Percentiles rank a stretch among this genome's conserved stretches.
These are phyloP conservation scores for Scedosporium boydii DNA, from an alignment of 2,329 filamentous ascomycete species.

Conservation along the genomic window DNA sequence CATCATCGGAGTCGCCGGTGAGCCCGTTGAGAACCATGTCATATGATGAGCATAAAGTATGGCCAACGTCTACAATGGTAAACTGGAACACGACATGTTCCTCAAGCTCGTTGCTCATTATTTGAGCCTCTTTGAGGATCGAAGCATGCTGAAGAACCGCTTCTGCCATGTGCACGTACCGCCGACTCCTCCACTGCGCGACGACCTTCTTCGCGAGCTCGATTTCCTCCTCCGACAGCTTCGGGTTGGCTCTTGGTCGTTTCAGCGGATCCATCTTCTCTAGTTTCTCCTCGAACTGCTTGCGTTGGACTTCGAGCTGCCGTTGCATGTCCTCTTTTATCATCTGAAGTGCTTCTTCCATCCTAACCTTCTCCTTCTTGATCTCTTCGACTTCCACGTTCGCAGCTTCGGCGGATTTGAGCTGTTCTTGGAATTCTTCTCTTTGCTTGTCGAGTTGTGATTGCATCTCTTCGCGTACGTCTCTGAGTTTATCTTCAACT, in stretches of 20 bases:
- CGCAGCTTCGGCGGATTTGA: constrained; percentile 65
- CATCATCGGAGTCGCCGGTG: constrained; percentile 73
- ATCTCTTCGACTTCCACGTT: constrained; percentile 77
- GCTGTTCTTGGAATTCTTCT: constrained; percentile 68
- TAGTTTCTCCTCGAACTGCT: constrained; percentile 75
- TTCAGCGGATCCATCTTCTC: constrained; percentile 63
- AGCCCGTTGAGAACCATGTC: constrained; percentile 92
- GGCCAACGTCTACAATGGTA: constrained; percentile 78
- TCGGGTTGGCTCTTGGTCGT: constrained; percentile 49
- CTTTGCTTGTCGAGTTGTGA: constrained; percentile 73
- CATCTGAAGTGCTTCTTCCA: constrained; percentile 71
- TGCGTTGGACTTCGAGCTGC: constrained; percentile 73
- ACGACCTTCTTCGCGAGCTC: constrained; percentile 57
- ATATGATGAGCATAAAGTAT: constrained; percentile 85
- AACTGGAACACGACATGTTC: constrained; percentile 94
- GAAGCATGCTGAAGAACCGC: constrained; percentile 80
- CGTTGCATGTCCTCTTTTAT: constrained; percentile 85
- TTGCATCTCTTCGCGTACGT: constrained; percentile 76
- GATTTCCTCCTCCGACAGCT: constrained; percentile 63
- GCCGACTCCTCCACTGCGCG: constrained; percentile 70
- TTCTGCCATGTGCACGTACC: constrained; percentile 92
- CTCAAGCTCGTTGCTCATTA: constrained; percentile 95
- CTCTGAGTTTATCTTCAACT: constrained; percentile 63
- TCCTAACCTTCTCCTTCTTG: constrained; percentile 68
- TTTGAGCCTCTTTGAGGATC: constrained; percentile 86